Evolutionary conservation across 176 grass and related monocot species (phyloP), one percentile per base, ranked within the genome.

Genomic region (Pontederia crassipes): DNA sequence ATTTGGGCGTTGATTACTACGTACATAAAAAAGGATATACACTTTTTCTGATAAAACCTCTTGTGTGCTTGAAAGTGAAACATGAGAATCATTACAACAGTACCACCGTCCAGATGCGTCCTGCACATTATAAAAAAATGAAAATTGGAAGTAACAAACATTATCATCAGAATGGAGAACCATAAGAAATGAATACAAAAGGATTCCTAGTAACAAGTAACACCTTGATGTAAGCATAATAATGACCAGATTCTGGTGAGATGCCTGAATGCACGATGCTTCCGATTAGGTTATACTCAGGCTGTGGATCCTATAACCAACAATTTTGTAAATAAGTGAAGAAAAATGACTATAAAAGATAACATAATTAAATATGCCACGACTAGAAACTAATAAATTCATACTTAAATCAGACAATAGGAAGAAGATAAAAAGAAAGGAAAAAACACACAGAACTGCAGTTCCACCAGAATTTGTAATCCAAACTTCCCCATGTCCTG

Each of bases 211-310:
- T 24, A 24, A 24, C 20, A 24, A 24, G 26, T 29, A 54, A 61
- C 71, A 88, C 94, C 82, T 98, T 98, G 77, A 98, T 86, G 86
- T 98, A 98, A 62, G 94, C 87, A 89, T 98, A 98, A 72, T 98
- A 98, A 62, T 93, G 94, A 74, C 94, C 94, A 72, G 94, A 88
- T 24, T 98, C 94, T 12, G 68, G 84, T 48, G 94, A 98, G 67
- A 79, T 65, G 13, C 94, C 94, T 72, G 88, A 78, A 78, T 98
- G 94, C 45, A 98, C 85, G 60, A 98, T 92, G 65, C 82, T 81
- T 13, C 94, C 88, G 79, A 89, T 92, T 70, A 98, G 88, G 71
- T 78, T 86, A 77, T 98, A 93, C 75, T 81, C 75, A 28, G 67
- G 66, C 13, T 72, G 81, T 46, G 84, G 78, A 83, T 78, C 85